These are phyloP conservation scores for Cryptosporidium andersoni DNA, from an alignment of 169 alveolate genomes.

Conservation along the genomic window DNA sequence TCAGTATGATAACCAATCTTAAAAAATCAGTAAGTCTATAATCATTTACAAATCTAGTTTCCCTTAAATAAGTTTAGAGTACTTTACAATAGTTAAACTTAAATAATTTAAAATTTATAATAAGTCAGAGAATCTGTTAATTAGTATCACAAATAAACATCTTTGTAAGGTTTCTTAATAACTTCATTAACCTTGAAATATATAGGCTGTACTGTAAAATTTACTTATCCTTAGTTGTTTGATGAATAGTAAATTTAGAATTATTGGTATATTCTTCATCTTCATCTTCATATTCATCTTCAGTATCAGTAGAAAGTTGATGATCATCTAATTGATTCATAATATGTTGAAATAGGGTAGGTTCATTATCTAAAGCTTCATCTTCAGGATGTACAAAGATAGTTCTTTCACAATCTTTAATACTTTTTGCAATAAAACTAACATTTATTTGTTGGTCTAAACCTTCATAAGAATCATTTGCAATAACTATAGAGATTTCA, in stretches of 20 bases:
- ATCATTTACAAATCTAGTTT: too few species aligned
- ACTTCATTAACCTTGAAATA: too few species aligned
- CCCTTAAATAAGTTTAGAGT: too few species aligned
- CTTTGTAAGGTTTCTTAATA: too few species aligned
- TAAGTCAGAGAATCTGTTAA: too few species aligned
- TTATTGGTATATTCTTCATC: neutral
- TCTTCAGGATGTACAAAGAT: slow-evolving; percentile 85
- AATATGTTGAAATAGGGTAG: slow-evolving; percentile 82
- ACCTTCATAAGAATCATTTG: slow-evolving; percentile 83
- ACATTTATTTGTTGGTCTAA: slow-evolving; percentile 77
- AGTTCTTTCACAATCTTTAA: slow-evolving; percentile 75
- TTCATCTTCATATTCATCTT: slow-evolving; percentile 77
- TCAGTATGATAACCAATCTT: too few species aligned
- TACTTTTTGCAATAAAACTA: slow-evolving; percentile 74
- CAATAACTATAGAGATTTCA: slow-evolving; percentile 75
- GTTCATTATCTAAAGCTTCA: slow-evolving; percentile 85
- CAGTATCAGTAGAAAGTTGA: slow-evolving; percentile 81
- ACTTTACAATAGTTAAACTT: too few species aligned
- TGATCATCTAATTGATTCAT: slow-evolving; percentile 79
- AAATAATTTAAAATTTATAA: too few species aligned
- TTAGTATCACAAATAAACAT: too few species aligned
- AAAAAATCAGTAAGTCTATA: too few species aligned
- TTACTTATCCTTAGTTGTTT: neutral
- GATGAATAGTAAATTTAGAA: neutral
- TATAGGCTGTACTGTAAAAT: neutral